Conservation (phyloP, 2,329 filamentous ascomycete genomes). For the Triangularia verruculosa region DNA sequence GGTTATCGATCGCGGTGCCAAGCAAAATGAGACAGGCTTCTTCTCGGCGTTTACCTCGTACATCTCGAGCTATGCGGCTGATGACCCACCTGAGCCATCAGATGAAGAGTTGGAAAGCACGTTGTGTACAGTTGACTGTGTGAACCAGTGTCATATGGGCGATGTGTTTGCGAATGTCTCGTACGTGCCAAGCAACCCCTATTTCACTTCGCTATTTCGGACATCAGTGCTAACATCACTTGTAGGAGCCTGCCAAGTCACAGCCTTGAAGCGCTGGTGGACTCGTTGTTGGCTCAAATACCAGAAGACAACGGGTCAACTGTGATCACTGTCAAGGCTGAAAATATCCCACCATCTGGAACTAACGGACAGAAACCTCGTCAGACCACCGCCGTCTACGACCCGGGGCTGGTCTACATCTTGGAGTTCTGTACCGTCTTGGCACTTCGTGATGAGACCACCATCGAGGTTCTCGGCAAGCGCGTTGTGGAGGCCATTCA, state of each 20-base stretch:
- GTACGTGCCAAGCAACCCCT: slow-evolving; percentile 45
- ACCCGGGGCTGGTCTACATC: slow-evolving; percentile 84
- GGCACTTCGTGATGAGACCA: slow-evolving; percentile 70
- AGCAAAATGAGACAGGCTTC: slow-evolving; percentile 75
- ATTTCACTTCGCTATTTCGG: too few species aligned
- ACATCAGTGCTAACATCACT: background rate
- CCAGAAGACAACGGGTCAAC: slow-evolving; percentile 76
- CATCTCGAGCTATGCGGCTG: slow-evolving; percentile 96
- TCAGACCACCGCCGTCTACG: slow-evolving; percentile 64
- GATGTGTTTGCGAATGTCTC: slow-evolving; percentile 79
- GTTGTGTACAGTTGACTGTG: slow-evolving; percentile 87
- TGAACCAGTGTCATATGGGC: slow-evolving; percentile 83
- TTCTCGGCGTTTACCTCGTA: slow-evolving; percentile 95
- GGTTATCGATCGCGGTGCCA: slow-evolving; percentile 82
- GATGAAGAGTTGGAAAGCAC: slow-evolving; percentile 97
- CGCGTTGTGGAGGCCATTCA: slow-evolving; percentile 78
- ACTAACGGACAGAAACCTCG: slow-evolving; percentile 56
- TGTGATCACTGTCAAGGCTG: slow-evolving; percentile 88
- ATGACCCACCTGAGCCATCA: slow-evolving; percentile 95
- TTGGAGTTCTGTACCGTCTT: slow-evolving; percentile 85
- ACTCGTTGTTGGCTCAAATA: slow-evolving; percentile 75
- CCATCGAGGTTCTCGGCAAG: slow-evolving; percentile 71
- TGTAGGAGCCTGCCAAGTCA: slow-evolving; percentile 35
- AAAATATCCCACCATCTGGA: slow-evolving; percentile 58
- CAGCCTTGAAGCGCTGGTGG: slow-evolving; percentile 52